Percentiles rank a stretch among this genome's conserved stretches.
phyloP scores from a whole-genome alignment of 768 basidiomycete genomes.

The Pholiota molesta region DNA sequence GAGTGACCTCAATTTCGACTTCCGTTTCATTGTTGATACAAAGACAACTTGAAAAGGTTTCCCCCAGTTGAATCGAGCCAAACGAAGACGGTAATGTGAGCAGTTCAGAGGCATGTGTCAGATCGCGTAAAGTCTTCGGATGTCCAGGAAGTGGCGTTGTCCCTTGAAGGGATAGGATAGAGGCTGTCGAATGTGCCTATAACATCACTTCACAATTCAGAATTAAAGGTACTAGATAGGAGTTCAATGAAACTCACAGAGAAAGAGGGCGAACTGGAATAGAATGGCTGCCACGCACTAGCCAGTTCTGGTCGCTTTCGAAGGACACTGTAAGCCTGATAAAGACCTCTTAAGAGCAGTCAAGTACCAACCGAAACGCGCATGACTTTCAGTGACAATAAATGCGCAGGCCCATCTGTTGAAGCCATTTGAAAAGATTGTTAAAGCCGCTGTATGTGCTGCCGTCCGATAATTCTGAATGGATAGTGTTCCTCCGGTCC shows the following conservation, averaged over 20 bases:
- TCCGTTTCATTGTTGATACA: constrained; percentile 82
- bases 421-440: constrained; percentile 27
- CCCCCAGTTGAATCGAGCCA: constrained; percentile 86
- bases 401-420: constrained; percentile 61
- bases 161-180: constrained; percentile 78
- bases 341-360: constrained; percentile 10
- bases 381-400: constrained; percentile 85
- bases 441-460: background rate
- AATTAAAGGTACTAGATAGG: background rate
- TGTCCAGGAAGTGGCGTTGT: constrained; percentile 68
- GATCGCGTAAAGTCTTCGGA: constrained; percentile 83
- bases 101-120: constrained; percentile 77
- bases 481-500: too few relatives aligned
- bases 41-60: constrained; percentile 83
- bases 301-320: constrained; percentile 73
- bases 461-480: too few relatives aligned
- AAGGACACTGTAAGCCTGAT: constrained; percentile 13
- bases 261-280: constrained; percentile 75
- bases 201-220: background rate
- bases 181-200: constrained; percentile 75
- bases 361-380: constrained; percentile 73
- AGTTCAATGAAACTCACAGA: constrained; percentile 47
- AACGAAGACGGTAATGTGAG: constrained; percentile 83
- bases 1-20: constrained; percentile 62
- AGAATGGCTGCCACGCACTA: constrained; percentile 84